Conservation (phyloP, 306 rosid genomes). For the Sicyos edulis region DNA sequence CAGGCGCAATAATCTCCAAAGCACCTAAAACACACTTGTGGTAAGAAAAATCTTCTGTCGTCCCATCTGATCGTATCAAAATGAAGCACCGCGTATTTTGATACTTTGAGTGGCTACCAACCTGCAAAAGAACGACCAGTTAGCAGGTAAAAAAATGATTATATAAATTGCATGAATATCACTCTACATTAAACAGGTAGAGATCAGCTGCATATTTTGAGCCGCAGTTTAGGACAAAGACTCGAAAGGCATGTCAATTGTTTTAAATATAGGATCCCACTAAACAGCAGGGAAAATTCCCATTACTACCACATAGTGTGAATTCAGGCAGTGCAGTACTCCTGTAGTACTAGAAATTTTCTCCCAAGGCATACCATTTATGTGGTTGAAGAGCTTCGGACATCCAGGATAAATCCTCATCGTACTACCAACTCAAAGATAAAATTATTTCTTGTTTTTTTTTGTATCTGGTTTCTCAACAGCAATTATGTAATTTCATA, state of each 20-base stretch:
- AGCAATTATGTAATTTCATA: too few relatives aligned
- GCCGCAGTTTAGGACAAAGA: neutral
- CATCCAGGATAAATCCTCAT: too few relatives aligned
- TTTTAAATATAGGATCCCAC: neutral
- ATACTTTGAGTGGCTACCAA: constrained; percentile 53
- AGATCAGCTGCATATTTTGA: neutral
- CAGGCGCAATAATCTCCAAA: constrained; percentile 54
- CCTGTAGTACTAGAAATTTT: too few relatives aligned
- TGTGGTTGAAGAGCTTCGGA: too few relatives aligned
- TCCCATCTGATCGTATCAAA: constrained; percentile 56
- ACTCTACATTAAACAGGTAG: neutral
- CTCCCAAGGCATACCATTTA: too few relatives aligned
- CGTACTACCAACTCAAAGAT: too few relatives aligned
- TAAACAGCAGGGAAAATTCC: neutral
- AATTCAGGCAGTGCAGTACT: too few relatives aligned
- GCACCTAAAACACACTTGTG: constrained; percentile 72
- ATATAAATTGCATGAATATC: neutral
- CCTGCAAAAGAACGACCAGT: constrained; percentile 36
- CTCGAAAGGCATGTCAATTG: neutral
- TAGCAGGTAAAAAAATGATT: neutral
- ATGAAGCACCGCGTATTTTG: constrained; percentile 59
- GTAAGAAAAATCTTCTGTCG: constrained; percentile 74
- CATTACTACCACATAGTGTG: too few relatives aligned
- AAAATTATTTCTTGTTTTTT: too few relatives aligned
- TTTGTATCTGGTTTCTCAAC: too few relatives aligned